Evolutionary conservation across 2,329 filamentous ascomycete genomes (phyloP), one percentile per base, ranked within the genome.

Genomic region (Epichloe typhina): DNA sequence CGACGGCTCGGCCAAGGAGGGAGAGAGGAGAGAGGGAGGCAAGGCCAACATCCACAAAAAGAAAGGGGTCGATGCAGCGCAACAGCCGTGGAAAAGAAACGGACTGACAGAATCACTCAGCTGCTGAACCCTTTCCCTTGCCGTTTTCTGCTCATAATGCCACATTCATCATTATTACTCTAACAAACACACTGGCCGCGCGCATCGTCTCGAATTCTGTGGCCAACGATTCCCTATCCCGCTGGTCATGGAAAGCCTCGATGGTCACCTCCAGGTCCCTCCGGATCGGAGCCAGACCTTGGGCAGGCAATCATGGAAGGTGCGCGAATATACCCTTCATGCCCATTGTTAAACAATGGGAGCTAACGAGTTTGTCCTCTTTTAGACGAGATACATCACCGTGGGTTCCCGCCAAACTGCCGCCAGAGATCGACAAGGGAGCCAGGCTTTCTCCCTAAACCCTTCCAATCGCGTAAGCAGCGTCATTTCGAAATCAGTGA

Each of bases 331-430:
- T 54, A n/a, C 26, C 35, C 35, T 49, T 40, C 35, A 8, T 23
- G 37, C 35, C 42, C 17, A 15, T 37, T 26, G n/a, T 15, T 12
- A 23, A 15, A 11, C 7, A 23, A 17, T 26, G 2, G 31, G 7
- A 49, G 55, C 53, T 59, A 42, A 59, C 39, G 19, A 52, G 53
- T 9, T 26, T 43, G 33, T 40, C 9, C 13, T 13, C 13, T 21
- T 33, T 38, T 61, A 83, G 79, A 59, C 73, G 60, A 79, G 80
- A 64, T 82, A 79, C 63, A 72, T 83, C 46, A 69, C 80, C 51
- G 67, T 82, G 51, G 77, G 77, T 50, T 61, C 61, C 50, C 63
- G 63, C 50, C 57, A 53, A 51, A 55, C 65, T 33, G 54, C 48
- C 47, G 42, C 51, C 44, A 66, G 68, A 57, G 68, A 71, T 40